Conservation (phyloP, 2,329 filamentous ascomycete species). For the Fusarium clavum region DNA sequence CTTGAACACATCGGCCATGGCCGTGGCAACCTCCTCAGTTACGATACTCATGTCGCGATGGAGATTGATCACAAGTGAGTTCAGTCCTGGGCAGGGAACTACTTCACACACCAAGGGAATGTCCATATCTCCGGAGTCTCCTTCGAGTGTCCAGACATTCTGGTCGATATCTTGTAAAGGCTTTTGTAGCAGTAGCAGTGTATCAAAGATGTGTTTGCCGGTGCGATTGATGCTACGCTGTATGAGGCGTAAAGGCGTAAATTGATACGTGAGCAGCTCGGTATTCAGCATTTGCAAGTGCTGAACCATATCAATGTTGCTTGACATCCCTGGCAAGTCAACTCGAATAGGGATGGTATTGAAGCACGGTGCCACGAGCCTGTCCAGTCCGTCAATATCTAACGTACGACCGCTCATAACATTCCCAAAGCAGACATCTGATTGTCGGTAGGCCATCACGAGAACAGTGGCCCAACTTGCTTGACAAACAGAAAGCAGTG, state of each 20-base stretch:
- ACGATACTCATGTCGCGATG: conserved; percentile 68
- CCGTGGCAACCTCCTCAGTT: conserved; percentile 43
- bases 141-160: conserved; percentile 66
- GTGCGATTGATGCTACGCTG: conserved; percentile 62
- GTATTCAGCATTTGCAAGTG: conserved; percentile 71
- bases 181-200: conserved; percentile 82
- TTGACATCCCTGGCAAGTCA: conserved; percentile 59
- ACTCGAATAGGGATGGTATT: conserved; percentile 84
- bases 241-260: conserved; percentile 79
- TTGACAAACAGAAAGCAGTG: conserved; percentile 76
- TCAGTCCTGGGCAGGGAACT: conserved; percentile 62
- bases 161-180: conserved; percentile 66
- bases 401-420: conserved; percentile 82
- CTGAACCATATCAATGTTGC: conserved; percentile 68
- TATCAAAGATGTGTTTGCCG: conserved; percentile 77
- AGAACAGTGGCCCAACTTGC: conserved; percentile 78
- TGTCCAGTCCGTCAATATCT: conserved; percentile 72
- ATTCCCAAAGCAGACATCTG: conserved; percentile 87
- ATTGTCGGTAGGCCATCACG: conserved; percentile 62
- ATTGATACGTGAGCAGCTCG: conserved; percentile 74
- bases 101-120: conserved; percentile 82
- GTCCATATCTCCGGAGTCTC: conserved; percentile 75
- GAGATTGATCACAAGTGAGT: conserved; percentile 69
- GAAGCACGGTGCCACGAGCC: conserved; percentile 89
- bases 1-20: conserved; percentile 50